A percentile compares a stretch with the other conserved stretches of the same genome.
phyloP scores from a whole-genome alignment of 306 rosid genomes.

The Rosa persica region DNA sequence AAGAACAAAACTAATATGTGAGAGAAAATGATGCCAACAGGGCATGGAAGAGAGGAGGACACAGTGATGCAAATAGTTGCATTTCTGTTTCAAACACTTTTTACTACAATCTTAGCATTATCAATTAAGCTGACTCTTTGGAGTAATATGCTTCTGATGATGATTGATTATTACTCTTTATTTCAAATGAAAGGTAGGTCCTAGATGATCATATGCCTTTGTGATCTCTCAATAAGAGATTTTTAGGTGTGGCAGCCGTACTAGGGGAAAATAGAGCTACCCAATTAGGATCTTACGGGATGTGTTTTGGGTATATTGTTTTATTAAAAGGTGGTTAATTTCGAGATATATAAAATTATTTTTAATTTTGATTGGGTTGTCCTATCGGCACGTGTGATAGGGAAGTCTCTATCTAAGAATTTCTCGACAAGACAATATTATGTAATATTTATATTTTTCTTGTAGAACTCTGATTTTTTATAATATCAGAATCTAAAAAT shows the following conservation, averaged over 20 bases:
- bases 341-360: no score
- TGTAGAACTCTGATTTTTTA: not conserved
- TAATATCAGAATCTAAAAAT: not conserved
- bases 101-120: not conserved
- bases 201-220: not conserved
- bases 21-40: not conserved
- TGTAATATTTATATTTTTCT: not conserved
- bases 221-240: not conserved
- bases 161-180: not conserved
- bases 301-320: no score
- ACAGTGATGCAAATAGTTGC: not conserved
- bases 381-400: no score
- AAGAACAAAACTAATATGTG: no score
- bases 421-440: not conserved
- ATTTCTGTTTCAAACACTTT: not conserved
- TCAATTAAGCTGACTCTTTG: not conserved
- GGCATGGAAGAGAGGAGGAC: not conserved
- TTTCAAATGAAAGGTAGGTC: not conserved
- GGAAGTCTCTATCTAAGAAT: no score
- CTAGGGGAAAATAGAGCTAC: no score
- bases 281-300: no score
- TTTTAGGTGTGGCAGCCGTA: no score
- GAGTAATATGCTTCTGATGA: not conserved
- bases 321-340: no score
- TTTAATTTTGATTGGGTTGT: no score